Base-by-base conservation (phyloP, 225 moss, liverwort and hornwort genomes). In the Sphagnum tenellum region DNA sequence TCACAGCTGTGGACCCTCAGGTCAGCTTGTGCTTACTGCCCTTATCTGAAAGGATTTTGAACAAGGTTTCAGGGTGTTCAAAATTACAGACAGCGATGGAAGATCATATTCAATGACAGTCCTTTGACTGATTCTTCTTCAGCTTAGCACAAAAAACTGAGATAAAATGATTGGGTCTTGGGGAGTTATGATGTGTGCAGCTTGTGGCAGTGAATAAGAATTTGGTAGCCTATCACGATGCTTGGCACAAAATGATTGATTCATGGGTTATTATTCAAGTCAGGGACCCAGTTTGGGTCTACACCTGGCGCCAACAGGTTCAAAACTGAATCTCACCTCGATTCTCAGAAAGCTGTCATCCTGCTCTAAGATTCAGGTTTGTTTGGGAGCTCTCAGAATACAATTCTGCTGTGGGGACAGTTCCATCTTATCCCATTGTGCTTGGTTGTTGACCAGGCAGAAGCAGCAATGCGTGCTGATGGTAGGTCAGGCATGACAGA, bases 181-280 rank as follows among this genome's bases (percentile, higher is more conserved):
- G 13, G 55, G 55, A 55, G 48, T 6, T 13, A 10, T 13, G n/a
- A 50, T 11, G 9, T 12, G 46, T 73, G 72, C 74, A 83, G 93
- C 87, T 94, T 66, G 84, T 66, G 44, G 14, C 81, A 11, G 81
- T 94, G 63, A 94, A 94, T 76, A 66, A 73, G 55, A 68, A 73
- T 64, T 69, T 94, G 67, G 70, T 65, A 74, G 75, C 61, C 47
- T 94, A 94, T 73, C 71, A 84, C 58, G 80, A 88, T 69, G 90
- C 93, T 54, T 90, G 93, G 93, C 73, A 94, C 74, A 72, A 78
- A 47, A 73, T 76, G 66, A 60, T 94, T 74, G 80, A 86, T 64
- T 88, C 93, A 7, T 94, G 93, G 93, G 62, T 94, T 8, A 77
- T 94, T 48, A 69, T 94, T 67, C 73, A 90, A 82, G 90, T 94